Base-by-base conservation (phyloP, 805 yeast genomes). In the Debaryomyces prosopidis region DNA sequence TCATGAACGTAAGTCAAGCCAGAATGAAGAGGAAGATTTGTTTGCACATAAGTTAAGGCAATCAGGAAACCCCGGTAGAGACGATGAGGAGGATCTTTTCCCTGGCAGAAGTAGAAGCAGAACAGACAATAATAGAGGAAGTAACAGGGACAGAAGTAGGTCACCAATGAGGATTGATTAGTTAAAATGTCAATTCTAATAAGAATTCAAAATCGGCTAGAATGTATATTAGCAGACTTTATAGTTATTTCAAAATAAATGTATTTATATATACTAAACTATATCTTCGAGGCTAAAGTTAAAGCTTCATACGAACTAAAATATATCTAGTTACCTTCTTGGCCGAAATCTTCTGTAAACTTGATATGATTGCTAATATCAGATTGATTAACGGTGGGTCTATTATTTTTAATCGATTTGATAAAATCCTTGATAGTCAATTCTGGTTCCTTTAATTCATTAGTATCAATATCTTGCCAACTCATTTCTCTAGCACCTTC, bases 271-370 rank as follows among this genome's bases (percentile, higher is more conserved):
- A 20, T 42, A 42, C 26, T 20, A 28, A 39, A n/a, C 20, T 30
- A 31, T 18, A 38, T 39, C 20, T 16, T 19, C 31, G 30, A 31
- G 27, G 18, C 17, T 12, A 20, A 11, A 36, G 15, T 27, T 27
- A 10, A 23, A 7, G 26, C 26, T 23, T 23, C 26, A 4, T 23
- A 23, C 9, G 26, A 23, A 23, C 26, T 3, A 23, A 23, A 23
- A 7, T 23, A 23, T 23, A 23, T 36, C 58, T 65, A 88, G 57
- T 88, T 89, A 37, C 99, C 99, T 66, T 94, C 99, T 58, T 92
- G 96, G 32, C 99, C 99, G 63, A 94, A 94, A 68, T 94, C 99
- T 36, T 77, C 79, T 0, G 99, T 94, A 62, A 94, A 94, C 52
- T 88, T 87, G 39, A 82, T 81, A 65, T 92, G 97, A 59, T 85